These are phyloP conservation scores for Cercospora janseana DNA, from an alignment of 2,329 filamentous ascomycete genomes.

Conservation along the genomic window DNA sequence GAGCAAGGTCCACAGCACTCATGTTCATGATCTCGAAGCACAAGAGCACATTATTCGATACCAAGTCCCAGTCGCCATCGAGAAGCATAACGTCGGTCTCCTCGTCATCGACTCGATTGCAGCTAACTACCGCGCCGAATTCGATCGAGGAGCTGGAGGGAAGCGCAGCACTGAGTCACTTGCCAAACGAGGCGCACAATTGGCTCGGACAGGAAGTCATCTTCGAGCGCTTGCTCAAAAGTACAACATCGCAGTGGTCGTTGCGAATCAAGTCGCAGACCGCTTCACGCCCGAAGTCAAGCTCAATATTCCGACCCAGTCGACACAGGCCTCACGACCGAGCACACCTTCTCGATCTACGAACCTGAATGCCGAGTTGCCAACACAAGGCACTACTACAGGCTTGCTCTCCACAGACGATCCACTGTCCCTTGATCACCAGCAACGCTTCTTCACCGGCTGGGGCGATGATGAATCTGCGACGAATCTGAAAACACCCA, in stretches of 20 bases:
- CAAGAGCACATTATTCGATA: slow-evolving; percentile 94
- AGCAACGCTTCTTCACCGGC: slow-evolving; percentile 92
- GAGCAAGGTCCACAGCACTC: slow-evolving; percentile 73
- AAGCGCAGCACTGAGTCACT: slow-evolving; percentile 53
- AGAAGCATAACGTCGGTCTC: slow-evolving; percentile 73
- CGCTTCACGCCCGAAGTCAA: slow-evolving; percentile 56
- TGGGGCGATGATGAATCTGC: slow-evolving; percentile 68
- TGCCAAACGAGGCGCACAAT: slow-evolving; percentile 71
- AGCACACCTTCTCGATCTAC: slow-evolving; percentile 20
- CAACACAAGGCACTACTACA: slow-evolving; percentile 22
- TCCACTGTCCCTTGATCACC: slow-evolving; percentile 75
- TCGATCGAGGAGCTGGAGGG: slow-evolving; percentile 53
- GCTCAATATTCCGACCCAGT: slow-evolving; percentile 14
- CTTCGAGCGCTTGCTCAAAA: slow-evolving; percentile 72
- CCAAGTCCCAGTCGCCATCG: slow-evolving; percentile 83
- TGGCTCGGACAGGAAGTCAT: slow-evolving; percentile 72
- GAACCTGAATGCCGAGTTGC: neutral
- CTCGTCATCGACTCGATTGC: slow-evolving; percentile 88
- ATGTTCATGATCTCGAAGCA: slow-evolving; percentile 83
- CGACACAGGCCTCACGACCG: slow-evolving; percentile 23
- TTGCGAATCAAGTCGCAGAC: slow-evolving; percentile 94
- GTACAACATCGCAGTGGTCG: slow-evolving; percentile 77
- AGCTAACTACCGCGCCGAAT: slow-evolving; percentile 92
- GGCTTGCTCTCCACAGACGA: slow-evolving; percentile 46
- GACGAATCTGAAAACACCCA: slow-evolving; percentile 71